Conservation (phyloP, 768 basidiomycete genomes). For the Hygrophorus pudorinus region DNA sequence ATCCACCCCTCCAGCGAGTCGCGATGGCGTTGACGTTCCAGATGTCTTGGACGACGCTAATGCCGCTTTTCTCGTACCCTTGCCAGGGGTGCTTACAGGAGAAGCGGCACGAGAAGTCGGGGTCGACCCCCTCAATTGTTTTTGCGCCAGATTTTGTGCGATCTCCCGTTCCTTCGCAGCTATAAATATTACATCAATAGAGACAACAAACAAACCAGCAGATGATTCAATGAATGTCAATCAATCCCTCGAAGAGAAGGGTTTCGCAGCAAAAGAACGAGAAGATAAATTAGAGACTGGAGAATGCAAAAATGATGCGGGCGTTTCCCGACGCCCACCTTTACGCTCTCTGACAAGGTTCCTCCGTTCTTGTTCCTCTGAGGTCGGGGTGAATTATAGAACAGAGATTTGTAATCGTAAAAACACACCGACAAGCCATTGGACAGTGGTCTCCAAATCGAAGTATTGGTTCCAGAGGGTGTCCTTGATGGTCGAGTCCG, state of each 20-base stretch:
- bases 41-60: conserved; percentile 24
- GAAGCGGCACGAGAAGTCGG: conserved; percentile 38
- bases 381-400: conserved; percentile 9
- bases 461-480: conserved; percentile 85
- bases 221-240: conserved; percentile 15
- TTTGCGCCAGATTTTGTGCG: conserved; percentile 45
- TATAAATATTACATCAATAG: conserved; percentile 38
- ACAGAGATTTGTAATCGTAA: not conserved
- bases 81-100: conserved; percentile 28
- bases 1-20: conserved; percentile 28
- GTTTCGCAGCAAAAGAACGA: conserved; percentile 9
- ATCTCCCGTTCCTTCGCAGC: conserved; percentile 77
- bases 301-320: not conserved
- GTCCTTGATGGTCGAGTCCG: conserved; percentile 69
- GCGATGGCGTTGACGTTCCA: conserved; percentile 33
- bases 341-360: conserved; percentile 61
- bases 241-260: conserved; percentile 5
- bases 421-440: conserved; percentile 63
- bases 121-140: conserved; percentile 31
- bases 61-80: conserved; percentile 30
- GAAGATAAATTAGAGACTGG: not conserved
- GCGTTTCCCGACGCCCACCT: conserved; percentile 48
- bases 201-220: conserved; percentile 16
- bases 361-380: conserved; percentile 64
- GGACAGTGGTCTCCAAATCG: conserved; percentile 66